Evolutionary conservation across 495 filamentous ascomycete genomes (phyloP).

Genomic region (Sordaria brevicollis): DNA sequence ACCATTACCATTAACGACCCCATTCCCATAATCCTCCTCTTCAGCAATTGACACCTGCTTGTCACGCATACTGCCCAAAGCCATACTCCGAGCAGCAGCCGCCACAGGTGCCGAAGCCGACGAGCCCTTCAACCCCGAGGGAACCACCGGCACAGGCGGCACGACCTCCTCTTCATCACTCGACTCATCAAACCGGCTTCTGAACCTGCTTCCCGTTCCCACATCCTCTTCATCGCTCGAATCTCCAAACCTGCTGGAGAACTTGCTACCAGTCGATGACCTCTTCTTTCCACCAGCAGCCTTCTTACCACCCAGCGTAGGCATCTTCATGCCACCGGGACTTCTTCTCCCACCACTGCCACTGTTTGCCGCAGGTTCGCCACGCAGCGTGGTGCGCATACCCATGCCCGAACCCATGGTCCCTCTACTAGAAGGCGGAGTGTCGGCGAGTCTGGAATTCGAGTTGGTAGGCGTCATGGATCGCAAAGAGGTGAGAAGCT

Average conservation of each 20-base stretch:
- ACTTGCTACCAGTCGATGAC: constrained; percentile 17
- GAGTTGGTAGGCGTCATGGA: constrained; percentile 28
- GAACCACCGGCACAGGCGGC: constrained; percentile 10
- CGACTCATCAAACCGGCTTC: constrained; percentile 71
- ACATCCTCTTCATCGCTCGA: constrained; percentile 65
- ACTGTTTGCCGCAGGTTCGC: constrained; percentile 2
- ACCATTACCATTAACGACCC: neutral
- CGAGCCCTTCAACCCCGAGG: neutral
- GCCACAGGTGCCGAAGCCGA: neutral
- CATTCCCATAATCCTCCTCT: neutral
- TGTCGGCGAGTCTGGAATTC: constrained; percentile 12
- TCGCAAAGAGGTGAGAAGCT: constrained; percentile 19
- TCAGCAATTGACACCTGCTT: neutral
- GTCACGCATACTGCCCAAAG: neutral
- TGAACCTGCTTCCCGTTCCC: constrained; percentile 38
- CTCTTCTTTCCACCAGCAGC: constrained; percentile 2
- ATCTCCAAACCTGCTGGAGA: constrained; percentile 40
- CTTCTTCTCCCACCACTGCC: constrained; percentile 5
- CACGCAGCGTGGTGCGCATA: constrained; percentile 24
- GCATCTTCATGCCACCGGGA: constrained; percentile 17
- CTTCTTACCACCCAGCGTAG: constrained; percentile 25
- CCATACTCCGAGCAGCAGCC: neutral
- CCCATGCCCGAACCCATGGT: neutral
- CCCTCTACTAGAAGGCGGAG: constrained; percentile 1
- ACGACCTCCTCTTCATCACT: constrained; percentile 55